Base-by-base conservation (phyloP, 2,329 filamentous ascomycete genomes). In the Penicillium sp. region DNA sequence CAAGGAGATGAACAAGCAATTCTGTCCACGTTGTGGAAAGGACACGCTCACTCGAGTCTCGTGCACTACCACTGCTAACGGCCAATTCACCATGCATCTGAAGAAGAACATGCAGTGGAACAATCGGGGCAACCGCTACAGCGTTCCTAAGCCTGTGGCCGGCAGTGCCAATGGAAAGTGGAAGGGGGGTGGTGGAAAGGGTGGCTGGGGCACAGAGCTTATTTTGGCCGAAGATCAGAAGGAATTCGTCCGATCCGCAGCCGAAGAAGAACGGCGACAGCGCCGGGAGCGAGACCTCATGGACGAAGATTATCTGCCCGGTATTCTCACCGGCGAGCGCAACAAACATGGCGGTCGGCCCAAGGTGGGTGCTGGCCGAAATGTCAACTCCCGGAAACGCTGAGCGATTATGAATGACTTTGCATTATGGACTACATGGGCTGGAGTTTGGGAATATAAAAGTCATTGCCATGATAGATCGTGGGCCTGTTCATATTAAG, bases 91-190 rank as follows among this genome's bases (percentile, higher is more conserved):
- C 42, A 67, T 98, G 42, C 85, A 95, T 60, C 72, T 98, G 42
- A 94, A 94, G 73, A 82, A 81, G 65, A 95, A 95, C 64, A 95
- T 92, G 73, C 87, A 95, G 67, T 95, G 83, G 82, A 96, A 95
- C 67, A 94, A 84, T 51, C 77, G 89, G 15, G 92, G 92, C 35
- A 92, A 95, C 64, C 79, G 86, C 25, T 98, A 83, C 71, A 93
- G 87, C 61, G 80, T 98, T 30, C 92, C 92, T 1, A 96, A 95
- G 69, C 85, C 92, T 0, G 77, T 84, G 9, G 79, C 85, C 44
- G 92, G 92, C 2, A 82, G 77, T 10, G 68, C 89, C 5, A 94
- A 80, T 62, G 88, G 87, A 31, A 87, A 88, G 62, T 73, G 67
- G 64, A 77, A 70, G 37, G 68, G 75, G 6, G 72, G 71, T 29